These are phyloP conservation scores for Diaporthe sp. DNA, from an alignment of 2,329 filamentous ascomycete genomes.

Conservation along the genomic window DNA sequence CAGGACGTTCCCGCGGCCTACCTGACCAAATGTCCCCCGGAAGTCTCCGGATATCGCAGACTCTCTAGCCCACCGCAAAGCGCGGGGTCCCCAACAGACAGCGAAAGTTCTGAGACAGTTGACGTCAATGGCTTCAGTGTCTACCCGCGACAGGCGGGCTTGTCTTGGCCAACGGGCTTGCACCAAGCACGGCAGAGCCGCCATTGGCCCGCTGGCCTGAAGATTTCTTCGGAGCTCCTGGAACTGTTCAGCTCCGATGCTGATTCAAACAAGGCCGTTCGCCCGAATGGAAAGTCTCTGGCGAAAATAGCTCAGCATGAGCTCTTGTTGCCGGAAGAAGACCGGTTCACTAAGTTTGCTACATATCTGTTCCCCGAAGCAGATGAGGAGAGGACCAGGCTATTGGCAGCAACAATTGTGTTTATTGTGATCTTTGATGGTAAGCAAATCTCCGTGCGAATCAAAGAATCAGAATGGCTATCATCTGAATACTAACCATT, in stretches of 20 bases:
- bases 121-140: background rate
- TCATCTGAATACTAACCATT: background rate
- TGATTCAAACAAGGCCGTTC: background rate
- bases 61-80: background rate
- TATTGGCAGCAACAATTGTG: background rate
- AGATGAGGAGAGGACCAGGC: background rate
- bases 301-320: background rate
- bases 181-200: background rate
- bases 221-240: background rate
- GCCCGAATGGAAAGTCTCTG: background rate
- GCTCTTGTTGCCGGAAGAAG: background rate
- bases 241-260: background rate
- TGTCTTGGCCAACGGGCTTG: background rate
- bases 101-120: background rate
- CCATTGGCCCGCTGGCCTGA: background rate
- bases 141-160: background rate
- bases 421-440: slow-evolving; percentile 6
- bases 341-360: background rate
- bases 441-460: background rate
- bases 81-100: background rate
- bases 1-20: background rate
- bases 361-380: background rate
- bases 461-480: background rate
- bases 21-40: background rate
- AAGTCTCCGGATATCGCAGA: background rate